These are phyloP conservation scores for Fragaria ananassa DNA, from an alignment of 306 rosid genomes.

Conservation along the genomic window DNA sequence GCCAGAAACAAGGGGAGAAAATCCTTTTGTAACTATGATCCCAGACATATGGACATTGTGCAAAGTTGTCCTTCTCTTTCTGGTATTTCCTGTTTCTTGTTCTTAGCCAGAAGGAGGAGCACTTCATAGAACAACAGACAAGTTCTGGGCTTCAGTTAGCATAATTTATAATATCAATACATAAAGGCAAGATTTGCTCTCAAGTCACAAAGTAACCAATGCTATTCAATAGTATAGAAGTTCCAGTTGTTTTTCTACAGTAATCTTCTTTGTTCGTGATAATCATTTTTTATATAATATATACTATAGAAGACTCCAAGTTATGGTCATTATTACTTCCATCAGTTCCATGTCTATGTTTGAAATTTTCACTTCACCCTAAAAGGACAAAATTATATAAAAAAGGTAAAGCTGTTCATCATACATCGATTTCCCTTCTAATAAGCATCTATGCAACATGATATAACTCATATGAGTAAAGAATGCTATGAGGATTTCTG, in stretches of 20 bases:
- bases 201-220: not conserved
- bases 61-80: not conserved
- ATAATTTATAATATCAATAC: not conserved
- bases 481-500: not conserved
- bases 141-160: slow-evolving; percentile 2
- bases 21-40: not conserved
- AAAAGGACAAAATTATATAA: too few species aligned
- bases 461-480: not conserved
- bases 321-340: slow-evolving; percentile 7
- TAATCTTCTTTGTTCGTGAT: not conserved
- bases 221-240: not conserved
- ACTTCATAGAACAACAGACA: slow-evolving; percentile 12
- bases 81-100: slow-evolving; percentile 7
- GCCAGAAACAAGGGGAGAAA: not conserved
- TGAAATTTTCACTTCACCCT: not conserved
- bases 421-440: not conserved
- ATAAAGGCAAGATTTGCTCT: not conserved
- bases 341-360: not conserved
- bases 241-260: not conserved
- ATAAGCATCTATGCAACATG: not conserved
- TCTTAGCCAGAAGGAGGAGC: slow-evolving; percentile 8
- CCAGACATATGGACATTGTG: not conserved
- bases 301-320: not conserved
- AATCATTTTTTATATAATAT: not conserved
- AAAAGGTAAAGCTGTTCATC: not conserved